phyloP scores from a whole-genome alignment of 352 stramenopile species.

The Phytopythium boreale region DNA sequence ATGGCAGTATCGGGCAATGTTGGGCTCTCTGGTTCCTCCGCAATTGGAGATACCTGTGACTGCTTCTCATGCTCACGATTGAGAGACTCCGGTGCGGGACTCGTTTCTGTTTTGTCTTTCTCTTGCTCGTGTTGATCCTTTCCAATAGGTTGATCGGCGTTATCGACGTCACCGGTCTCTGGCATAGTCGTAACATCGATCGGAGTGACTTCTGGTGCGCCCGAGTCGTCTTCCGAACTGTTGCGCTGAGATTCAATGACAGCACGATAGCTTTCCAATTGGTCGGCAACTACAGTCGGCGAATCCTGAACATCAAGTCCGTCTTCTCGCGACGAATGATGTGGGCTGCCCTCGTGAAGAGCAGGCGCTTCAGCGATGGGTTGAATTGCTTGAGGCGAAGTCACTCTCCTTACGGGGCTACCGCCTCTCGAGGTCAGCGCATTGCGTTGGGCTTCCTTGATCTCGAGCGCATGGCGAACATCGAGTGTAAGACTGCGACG shows the following conservation, averaged over 20 bases:
- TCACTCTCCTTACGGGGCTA: not conserved
- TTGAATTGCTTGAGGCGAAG: not conserved
- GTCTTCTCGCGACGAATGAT: not conserved
- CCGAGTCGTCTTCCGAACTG: not conserved
- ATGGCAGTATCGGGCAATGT: not conserved
- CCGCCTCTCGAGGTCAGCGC: not conserved
- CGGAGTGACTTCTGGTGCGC: not conserved
- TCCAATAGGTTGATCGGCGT: not conserved
- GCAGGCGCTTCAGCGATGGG: not conserved
- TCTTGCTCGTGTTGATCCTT: not conserved
- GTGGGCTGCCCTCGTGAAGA: not conserved
- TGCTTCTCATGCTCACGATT: slow-evolving; percentile 1
- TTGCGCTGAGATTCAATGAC: not conserved
- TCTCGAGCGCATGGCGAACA: not conserved
- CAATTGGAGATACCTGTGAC: not conserved
- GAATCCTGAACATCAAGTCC: not conserved
- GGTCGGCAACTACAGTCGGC: not conserved
- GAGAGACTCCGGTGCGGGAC: not conserved
- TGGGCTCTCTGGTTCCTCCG: not conserved
- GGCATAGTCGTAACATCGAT: not conserved
- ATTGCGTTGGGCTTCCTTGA: not conserved
- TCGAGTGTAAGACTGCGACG: slow-evolving; percentile 3
- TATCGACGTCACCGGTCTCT: not conserved
- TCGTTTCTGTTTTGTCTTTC: not conserved
- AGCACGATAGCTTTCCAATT: not conserved